Percentiles rank a stretch among this genome's conserved stretches.
These are phyloP conservation scores for Coprinellus aureogranulatus DNA, from an alignment of 768 basidiomycete genomes.

Conservation along the genomic window DNA sequence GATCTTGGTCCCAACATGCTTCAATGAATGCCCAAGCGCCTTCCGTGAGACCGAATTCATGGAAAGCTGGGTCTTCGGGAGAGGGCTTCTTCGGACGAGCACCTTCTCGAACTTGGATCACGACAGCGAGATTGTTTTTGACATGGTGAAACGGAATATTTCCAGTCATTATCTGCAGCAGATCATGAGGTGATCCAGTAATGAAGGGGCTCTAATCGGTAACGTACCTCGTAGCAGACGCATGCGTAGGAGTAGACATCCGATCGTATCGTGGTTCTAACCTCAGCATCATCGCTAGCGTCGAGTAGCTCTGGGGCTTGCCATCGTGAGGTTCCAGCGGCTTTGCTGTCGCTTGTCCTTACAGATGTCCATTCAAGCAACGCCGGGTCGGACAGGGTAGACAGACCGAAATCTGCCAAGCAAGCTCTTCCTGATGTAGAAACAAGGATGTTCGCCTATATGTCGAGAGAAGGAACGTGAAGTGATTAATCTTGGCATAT, in stretches of 20 bases:
- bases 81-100: neutral
- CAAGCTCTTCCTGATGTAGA: slow-evolving; percentile 15
- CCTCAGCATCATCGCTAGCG: too few relatives aligned
- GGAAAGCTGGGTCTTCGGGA: neutral
- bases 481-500: too few relatives aligned
- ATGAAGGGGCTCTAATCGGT: slow-evolving; percentile 10
- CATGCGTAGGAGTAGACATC: too few relatives aligned
- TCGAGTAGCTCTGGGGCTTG: too few relatives aligned
- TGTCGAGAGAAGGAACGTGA: too few relatives aligned
- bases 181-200: neutral
- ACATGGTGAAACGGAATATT: slow-evolving; percentile 4
- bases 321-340: too few relatives aligned
- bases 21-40: slow-evolving; percentile 7
- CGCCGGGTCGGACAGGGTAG: slow-evolving; percentile 7
- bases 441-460: slow-evolving; percentile 21
- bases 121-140: slow-evolving; percentile 1
- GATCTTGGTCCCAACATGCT: slow-evolving; percentile 3
- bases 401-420: slow-evolving; percentile 23
- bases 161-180: neutral
- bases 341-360: slow-evolving; percentile 1
- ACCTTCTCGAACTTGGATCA: neutral
- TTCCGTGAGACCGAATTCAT: neutral
- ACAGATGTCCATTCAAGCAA: slow-evolving; percentile 9
- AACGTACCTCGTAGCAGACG: too few relatives aligned
- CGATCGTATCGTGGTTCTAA: too few relatives aligned